Base-by-base conservation (phyloP, 2,329 filamentous ascomycete species). In the Diaporthe sp. region DNA sequence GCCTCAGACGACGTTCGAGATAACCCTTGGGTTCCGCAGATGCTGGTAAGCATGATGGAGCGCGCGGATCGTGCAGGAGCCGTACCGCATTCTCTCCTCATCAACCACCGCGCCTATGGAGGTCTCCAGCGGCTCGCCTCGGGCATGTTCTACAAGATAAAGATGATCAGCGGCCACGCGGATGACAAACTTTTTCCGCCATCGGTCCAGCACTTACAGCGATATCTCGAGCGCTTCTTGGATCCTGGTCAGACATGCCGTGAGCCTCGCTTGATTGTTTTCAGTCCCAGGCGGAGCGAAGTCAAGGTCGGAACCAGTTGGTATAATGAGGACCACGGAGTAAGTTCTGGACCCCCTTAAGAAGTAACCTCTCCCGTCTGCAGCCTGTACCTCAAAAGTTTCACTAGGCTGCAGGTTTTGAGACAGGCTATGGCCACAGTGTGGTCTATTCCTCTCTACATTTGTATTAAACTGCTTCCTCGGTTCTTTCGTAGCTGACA, bases 71-170 rank as follows among this genome's bases (percentile, higher is more conserved):
- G 76, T 7, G 78, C 79, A 10, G 77, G 79, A 8, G 78, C 72
- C 4, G 53, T 81, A 7, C 68, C 76, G 2, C 71, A 80, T 49
- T 76, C 81, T 72, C 79, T 82, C 0, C 75, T 82, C 3, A 80
- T 82, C 76, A 82, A 82, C 63, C 81, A 82, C 60, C 80, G 81
- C 0, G 81, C 81, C 0, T 79, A 76, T 51, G 79, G 78, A 10
- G 71, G 76, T 0, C 80, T 88, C 0, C 83, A 88, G n/a, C 79
- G 80, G 1, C 80, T 88, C 0, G 82, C 86, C 0, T 88, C 86
- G 0, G 79, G 80, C 5, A 77, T 88, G 42, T 87, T 88, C 57
- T 88, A 88, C 49, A 78, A 80, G 0, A 80, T 79, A 1, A 78
- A 81, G 55, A 87, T 88, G 85, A 78, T 77, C 0, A 85, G 85